phyloP scores from a whole-genome alignment of 805 yeast genomes.

The Candida broadrunensis region DNA sequence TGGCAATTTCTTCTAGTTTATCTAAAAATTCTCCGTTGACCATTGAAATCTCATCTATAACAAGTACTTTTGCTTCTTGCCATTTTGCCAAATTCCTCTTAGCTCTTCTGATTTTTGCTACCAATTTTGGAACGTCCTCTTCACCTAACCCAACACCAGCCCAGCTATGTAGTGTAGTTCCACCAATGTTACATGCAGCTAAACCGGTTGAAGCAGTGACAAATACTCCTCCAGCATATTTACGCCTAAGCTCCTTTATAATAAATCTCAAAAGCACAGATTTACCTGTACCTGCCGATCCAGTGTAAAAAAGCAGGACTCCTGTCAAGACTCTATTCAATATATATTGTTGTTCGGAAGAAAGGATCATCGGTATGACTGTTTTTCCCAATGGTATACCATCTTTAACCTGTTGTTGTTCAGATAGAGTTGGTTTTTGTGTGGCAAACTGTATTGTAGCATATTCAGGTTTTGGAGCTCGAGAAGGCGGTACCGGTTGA shows the following conservation, averaged over 20 bases:
- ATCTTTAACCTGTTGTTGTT: neutral
- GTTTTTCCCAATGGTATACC: slow-evolving; percentile 11
- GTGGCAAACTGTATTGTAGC: slow-evolving; percentile 10
- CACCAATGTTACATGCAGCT: slow-evolving; percentile 81
- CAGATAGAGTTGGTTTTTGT: slow-evolving; percentile 4
- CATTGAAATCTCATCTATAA: slow-evolving; percentile 82
- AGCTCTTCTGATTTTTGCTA: slow-evolving; percentile 52
- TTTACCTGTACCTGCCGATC: slow-evolving; percentile 98
- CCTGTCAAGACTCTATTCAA: slow-evolving; percentile 64
- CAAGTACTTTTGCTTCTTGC: slow-evolving; percentile 54
- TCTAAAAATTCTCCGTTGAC: slow-evolving; percentile 66
- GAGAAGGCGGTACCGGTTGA: too few species aligned
- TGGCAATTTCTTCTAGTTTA: slow-evolving; percentile 61
- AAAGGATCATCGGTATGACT: slow-evolving; percentile 36
- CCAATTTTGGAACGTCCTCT: slow-evolving; percentile 44
- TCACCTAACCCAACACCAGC: slow-evolving; percentile 76
- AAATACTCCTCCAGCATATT: slow-evolving; percentile 55
- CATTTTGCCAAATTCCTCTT: slow-evolving; percentile 52
- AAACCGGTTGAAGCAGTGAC: slow-evolving; percentile 84
- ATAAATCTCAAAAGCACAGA: slow-evolving; percentile 74
- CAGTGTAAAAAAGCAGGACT: slow-evolving; percentile 81
- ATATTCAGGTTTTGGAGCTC: neutral
- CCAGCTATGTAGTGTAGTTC: slow-evolving; percentile 72
- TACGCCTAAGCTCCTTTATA: slow-evolving; percentile 48
- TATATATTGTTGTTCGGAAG: slow-evolving; percentile 62